Evolutionary conservation across 1,139 yeast genomes (phyloP), one percentile per base, ranked within the genome.

Genomic region (Magnusiomyces ingens): DNA sequence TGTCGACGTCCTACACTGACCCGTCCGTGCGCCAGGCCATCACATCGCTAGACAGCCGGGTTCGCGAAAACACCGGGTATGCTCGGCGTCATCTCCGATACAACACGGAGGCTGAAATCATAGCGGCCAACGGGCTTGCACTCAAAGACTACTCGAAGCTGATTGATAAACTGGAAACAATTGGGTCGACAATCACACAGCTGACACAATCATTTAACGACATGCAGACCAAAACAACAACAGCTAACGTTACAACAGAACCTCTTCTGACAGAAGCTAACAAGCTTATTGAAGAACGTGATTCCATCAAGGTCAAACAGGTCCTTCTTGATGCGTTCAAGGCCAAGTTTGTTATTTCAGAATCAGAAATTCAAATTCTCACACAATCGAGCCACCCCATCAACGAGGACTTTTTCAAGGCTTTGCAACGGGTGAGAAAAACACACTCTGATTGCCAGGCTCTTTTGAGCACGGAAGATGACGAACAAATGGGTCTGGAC

Each of bases 391-490:
- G 58, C 5, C 56, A 51, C 10, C 66, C 66, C 1, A 65, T 70
- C 35, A 74, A 79, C 12, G 78, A 80, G 56, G 85, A 81, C 45
- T 90, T 85, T 65, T 88, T 89, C 61, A 64, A 64, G 6, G 77
- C 81, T 0, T 71, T 91, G 48, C 69, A 71, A 21, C 84, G 82
- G 62, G 84, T 88, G 13, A 83, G 84, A 60, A 64, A 65, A 35
- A 84, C 90, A 29, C 81, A 83, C 63, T 76, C 78, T 42, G 80
- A 83, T 58, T 87, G 95, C 57, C 81, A 84, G 55, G 78, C 84
- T 22, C 72, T 88, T 50, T 75, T 87, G 41, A 78, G 85, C 8
- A 75, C 82, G 62, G 87, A 84, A 50, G 83, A 84, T 46, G 54
- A 50, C 63, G 85, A 84, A n/a, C 76, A 76, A 51, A 71, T 88